These are phyloP conservation scores for Cystofilobasidium ferigula DNA, from an alignment of 768 basidiomycete species.

Conservation along the genomic window DNA sequence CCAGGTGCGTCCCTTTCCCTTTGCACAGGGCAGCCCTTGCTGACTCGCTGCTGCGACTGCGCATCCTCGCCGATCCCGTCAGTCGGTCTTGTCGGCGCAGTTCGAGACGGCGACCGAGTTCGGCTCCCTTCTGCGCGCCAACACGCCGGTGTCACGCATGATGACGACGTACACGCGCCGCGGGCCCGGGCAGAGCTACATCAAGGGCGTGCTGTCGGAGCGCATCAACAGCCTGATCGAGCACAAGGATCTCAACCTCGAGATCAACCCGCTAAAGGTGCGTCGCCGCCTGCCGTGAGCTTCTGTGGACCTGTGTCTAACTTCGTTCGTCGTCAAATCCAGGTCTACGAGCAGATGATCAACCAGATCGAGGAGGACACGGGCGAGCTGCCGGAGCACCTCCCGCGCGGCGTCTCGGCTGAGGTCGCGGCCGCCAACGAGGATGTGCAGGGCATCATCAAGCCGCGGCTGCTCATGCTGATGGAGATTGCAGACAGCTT, in stretches of 20 bases:
- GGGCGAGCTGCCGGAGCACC: slow-evolving; percentile 74
- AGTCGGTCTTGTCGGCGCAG: slow-evolving; percentile 94
- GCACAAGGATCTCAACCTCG: slow-evolving; percentile 97
- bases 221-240: slow-evolving; percentile 97
- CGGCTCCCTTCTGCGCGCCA: slow-evolving; percentile 93
- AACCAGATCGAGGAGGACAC: slow-evolving; percentile 98
- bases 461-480: slow-evolving; percentile 91
- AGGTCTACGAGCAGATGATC: slow-evolving; percentile 99
- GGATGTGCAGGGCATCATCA: slow-evolving; percentile 96
- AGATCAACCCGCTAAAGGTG: slow-evolving; percentile 98
- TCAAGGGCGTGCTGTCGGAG: slow-evolving; percentile 93
- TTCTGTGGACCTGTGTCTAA: background rate
- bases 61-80: background rate
- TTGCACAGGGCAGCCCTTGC: background rate
- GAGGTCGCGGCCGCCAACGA: slow-evolving; percentile 87
- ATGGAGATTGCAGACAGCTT: slow-evolving; percentile 99
- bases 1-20: slow-evolving; percentile 40
- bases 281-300: too few species aligned
- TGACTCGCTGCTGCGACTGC: slow-evolving; percentile 4
- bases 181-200: slow-evolving; percentile 94
- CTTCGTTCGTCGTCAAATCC: slow-evolving; percentile 1
- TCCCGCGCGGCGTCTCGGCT: slow-evolving; percentile 85
- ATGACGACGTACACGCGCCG: slow-evolving; percentile 99
- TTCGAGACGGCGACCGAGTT: slow-evolving; percentile 99
- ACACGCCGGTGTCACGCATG: slow-evolving; percentile 98